Percentiles rank a stretch among this genome's conserved stretches.
phyloP scores from a whole-genome alignment of 2,329 filamentous ascomycete genomes.

The Claviceps sp. region DNA sequence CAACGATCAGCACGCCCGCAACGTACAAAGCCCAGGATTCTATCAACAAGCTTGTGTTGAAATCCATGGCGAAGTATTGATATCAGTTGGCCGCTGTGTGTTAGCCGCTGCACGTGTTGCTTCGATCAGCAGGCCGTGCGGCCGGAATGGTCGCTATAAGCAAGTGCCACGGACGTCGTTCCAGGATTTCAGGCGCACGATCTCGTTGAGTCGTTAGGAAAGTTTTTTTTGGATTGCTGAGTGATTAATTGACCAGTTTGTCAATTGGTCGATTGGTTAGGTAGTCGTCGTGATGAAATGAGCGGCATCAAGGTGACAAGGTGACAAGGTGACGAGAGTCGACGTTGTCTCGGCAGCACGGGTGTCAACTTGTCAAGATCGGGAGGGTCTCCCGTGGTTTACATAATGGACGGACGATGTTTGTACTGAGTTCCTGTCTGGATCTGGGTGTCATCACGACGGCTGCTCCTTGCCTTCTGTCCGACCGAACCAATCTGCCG shows the following conservation, averaged over 20 bases:
- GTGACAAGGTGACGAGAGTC: background rate
- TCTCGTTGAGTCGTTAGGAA: too few species aligned
- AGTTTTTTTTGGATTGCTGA: too few species aligned
- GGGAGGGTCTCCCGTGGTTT: background rate
- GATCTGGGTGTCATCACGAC: too few species aligned
- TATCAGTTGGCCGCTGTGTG: background rate
- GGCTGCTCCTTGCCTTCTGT: too few species aligned
- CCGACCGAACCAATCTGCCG: too few species aligned
- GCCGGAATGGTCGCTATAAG: background rate
- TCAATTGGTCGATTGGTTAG: too few species aligned
- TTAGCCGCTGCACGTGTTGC: background rate
- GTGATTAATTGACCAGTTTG: too few species aligned
- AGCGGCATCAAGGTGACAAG: background rate
- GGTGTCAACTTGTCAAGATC: background rate
- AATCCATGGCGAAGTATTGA: conserved; percentile 11
- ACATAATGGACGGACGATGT: background rate
- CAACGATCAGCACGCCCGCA: conserved; percentile 14
- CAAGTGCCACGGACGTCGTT: background rate
- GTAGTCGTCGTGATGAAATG: background rate
- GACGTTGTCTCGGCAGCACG: background rate
- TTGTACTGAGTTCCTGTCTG: background rate
- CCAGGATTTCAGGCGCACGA: too few species aligned
- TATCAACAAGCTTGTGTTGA: conserved; percentile 12
- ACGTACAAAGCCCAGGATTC: conserved; percentile 19
- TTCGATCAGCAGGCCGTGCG: background rate